Conservation (phyloP, 2,329 filamentous ascomycete genomes). For the Cladophialophora exuberans region DNA sequence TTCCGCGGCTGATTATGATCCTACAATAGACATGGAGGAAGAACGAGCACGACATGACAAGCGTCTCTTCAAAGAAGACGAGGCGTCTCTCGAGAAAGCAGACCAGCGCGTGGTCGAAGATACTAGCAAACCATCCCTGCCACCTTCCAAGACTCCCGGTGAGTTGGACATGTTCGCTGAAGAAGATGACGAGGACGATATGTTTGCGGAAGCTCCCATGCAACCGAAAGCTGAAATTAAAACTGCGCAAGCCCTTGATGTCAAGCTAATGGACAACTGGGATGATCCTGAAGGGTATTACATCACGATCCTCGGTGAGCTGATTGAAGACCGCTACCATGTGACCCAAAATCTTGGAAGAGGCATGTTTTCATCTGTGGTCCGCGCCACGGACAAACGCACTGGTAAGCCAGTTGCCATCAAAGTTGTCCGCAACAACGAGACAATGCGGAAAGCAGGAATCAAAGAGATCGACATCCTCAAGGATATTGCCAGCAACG, state of each 20-base stretch:
- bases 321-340: constrained; percentile 86
- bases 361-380: constrained; percentile 97
- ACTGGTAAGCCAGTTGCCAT: constrained; percentile 82
- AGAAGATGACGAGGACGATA: constrained; percentile 76
- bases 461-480: constrained; percentile 94
- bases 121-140: constrained; percentile 34
- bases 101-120: constrained; percentile 60
- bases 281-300: constrained; percentile 97
- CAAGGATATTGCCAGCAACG: constrained; percentile 80
- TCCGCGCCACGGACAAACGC: constrained; percentile 77
- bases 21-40: constrained; percentile 84
- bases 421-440: constrained; percentile 97
- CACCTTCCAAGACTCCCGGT: constrained; percentile 51
- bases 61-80: constrained; percentile 61
- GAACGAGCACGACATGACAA: constrained; percentile 73
- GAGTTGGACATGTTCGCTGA: constrained; percentile 68
- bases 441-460: constrained; percentile 86
- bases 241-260: constrained; percentile 62
- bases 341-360: constrained; percentile 85
- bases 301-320: constrained; percentile 87
- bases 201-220: constrained; percentile 74
- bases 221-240: constrained; percentile 52
- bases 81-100: constrained; percentile 60
- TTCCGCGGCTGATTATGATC: constrained; percentile 93
- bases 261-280: constrained; percentile 85